A percentile compares a stretch with the other conserved stretches of the same genome.
Evolutionary conservation across 2,329 filamentous ascomycete genomes (phyloP).

Genomic region (Aspergillus calidoustus): DNA sequence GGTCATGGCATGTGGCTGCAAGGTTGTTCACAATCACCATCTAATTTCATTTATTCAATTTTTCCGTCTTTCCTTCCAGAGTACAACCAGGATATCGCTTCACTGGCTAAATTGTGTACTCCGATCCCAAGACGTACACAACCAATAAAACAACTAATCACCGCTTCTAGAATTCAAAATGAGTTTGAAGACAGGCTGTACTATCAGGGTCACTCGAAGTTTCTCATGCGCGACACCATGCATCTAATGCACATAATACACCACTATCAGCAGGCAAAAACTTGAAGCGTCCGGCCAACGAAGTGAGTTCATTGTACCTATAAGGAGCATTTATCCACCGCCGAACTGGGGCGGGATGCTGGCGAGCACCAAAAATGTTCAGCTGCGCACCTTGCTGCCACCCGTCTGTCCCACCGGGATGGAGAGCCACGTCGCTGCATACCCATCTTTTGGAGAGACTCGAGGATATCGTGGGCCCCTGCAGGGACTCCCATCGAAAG

Average conservation of each 20-base stretch:
- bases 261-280: conserved; percentile 12
- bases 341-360: conserved; percentile 12
- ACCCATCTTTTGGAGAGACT: conserved; percentile 16
- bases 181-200: background rate
- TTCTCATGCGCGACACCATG: conserved; percentile 18
- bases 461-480: conserved; percentile 24
- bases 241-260: conserved; percentile 19
- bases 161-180: background rate
- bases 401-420: conserved; percentile 26
- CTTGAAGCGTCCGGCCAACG: conserved; percentile 10
- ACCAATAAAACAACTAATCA: background rate
- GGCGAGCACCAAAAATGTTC: conserved; percentile 23
- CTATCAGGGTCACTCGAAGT: conserved; percentile 5
- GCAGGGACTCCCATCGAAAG: conserved; percentile 22
- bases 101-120: background rate
- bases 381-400: conserved; percentile 31
- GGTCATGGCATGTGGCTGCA: conserved; percentile 18
- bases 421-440: conserved; percentile 31
- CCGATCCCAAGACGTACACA: background rate
- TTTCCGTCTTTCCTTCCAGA: background rate
- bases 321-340: conserved; percentile 5
- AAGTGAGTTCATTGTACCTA: conserved; percentile 14
- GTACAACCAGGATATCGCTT: background rate
- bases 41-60: background rate
- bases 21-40: conserved; percentile 16